These are phyloP conservation scores for Ceratobasidium sp. DNA, from an alignment of 1,284 basidiomycete genomes.

Conservation along the genomic window DNA sequence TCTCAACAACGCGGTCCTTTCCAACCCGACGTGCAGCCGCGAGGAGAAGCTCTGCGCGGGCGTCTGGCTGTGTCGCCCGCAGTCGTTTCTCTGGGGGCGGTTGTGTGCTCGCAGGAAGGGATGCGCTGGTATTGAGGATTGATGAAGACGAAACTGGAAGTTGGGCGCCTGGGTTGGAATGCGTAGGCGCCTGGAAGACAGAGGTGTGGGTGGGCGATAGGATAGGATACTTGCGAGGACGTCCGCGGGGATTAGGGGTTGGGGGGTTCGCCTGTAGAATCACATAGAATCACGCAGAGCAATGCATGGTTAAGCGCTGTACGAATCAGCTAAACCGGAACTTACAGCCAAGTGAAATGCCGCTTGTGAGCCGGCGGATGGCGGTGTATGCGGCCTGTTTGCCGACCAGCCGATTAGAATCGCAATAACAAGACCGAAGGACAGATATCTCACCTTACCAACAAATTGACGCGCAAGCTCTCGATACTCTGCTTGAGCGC, in stretches of 20 bases:
- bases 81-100: constrained; percentile 36
- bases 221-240: constrained; percentile 36
- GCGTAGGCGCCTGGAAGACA: constrained; percentile 18
- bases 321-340: not conserved
- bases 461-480: constrained; percentile 26
- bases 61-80: constrained; percentile 35
- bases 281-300: too few species aligned
- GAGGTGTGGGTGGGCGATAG: constrained; percentile 13
- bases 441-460: constrained; percentile 10
- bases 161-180: constrained; percentile 31
- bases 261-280: constrained; percentile 11
- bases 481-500: constrained; percentile 36
- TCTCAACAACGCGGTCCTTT: constrained; percentile 27
- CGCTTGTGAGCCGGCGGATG: constrained; percentile 2
- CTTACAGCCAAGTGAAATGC: constrained; percentile 22
- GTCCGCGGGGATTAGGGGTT: constrained; percentile 32
- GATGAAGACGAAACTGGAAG: constrained; percentile 23
- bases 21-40: constrained; percentile 38
- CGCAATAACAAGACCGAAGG: not conserved
- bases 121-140: constrained; percentile 20
- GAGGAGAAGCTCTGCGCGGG: constrained; percentile 35
- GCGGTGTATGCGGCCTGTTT: constrained; percentile 5
- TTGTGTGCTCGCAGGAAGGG: not conserved
- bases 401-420: not conserved
- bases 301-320: not conserved